phyloP scores from a whole-genome alignment of 495 filamentous ascomycete species.

The Penicillium pancosmium region DNA sequence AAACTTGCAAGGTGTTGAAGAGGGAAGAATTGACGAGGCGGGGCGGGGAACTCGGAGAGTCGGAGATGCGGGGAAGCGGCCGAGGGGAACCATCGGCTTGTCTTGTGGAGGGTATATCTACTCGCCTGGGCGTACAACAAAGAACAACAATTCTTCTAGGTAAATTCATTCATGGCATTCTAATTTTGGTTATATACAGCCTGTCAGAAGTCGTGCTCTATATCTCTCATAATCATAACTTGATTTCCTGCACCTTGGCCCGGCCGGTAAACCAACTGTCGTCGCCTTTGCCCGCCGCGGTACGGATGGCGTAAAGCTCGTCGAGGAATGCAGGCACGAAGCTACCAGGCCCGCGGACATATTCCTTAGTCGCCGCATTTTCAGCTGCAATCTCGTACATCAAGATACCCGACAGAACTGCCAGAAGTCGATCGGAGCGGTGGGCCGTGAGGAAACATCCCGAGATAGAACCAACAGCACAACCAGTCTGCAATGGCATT shows the following conservation, averaged over 20 bases:
- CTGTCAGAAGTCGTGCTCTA: conserved; percentile 5
- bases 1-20: conserved; percentile 10
- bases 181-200: conserved; percentile 15
- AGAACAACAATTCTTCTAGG: not conserved
- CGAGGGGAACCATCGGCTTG: conserved; percentile 16
- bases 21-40: conserved; percentile 14
- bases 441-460: conserved; percentile 69
- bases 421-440: conserved; percentile 64
- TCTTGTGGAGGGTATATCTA: not conserved
- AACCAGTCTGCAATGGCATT: conserved; percentile 62
- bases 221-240: conserved; percentile 32
- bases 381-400: conserved; percentile 89
- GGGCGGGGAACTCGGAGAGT: conserved; percentile 27
- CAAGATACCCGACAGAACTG: conserved; percentile 69
- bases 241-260: conserved; percentile 55
- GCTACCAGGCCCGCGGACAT: conserved; percentile 80
- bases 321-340: conserved; percentile 90
- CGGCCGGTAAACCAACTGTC: conserved; percentile 54
- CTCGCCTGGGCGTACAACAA: not conserved
- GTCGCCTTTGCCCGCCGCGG: conserved; percentile 49
- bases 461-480: conserved; percentile 79
- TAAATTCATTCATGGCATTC: not conserved
- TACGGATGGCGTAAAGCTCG: conserved; percentile 58
- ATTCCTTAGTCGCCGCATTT: conserved; percentile 58
- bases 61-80: conserved; percentile 30